Evolutionary conservation across 2,329 filamentous ascomycete genomes (phyloP).

Genomic region (Ciborinia camelliae): DNA sequence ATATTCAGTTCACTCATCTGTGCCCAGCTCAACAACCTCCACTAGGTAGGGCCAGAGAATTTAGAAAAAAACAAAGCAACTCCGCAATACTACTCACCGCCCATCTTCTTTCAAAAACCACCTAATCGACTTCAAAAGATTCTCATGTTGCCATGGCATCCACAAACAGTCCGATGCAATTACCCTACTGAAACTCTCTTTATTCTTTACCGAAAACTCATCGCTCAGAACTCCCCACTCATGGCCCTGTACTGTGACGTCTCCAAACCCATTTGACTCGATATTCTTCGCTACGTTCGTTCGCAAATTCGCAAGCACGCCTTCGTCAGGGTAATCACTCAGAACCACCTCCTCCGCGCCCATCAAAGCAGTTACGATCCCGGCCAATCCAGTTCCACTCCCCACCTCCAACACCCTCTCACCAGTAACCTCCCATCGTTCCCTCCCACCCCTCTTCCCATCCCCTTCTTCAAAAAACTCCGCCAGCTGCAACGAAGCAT

Average conservation of each 20-base stretch:
- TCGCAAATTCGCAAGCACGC: constrained; percentile 56
- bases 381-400: constrained; percentile 58
- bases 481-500: constrained; percentile 55
- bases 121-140: constrained; percentile 58
- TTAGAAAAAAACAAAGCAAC: not conserved
- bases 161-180: constrained; percentile 72
- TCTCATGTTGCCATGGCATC: constrained; percentile 71
- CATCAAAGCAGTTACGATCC: constrained; percentile 47
- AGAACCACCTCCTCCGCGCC: constrained; percentile 53
- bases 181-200: constrained; percentile 54
- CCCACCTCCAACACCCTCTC: constrained; percentile 45
- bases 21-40: not conserved
- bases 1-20: not conserved
- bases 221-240: constrained; percentile 55
- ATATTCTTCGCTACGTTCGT: constrained; percentile 54
- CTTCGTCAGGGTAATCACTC: constrained; percentile 64
- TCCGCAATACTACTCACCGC: constrained; percentile 33
- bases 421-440: constrained; percentile 15
- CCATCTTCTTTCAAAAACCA: constrained; percentile 54
- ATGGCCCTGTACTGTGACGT: constrained; percentile 55
- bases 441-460: constrained; percentile 17
- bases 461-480: constrained; percentile 50
- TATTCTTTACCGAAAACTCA: constrained; percentile 31
- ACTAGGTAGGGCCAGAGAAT: not conserved
- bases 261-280: constrained; percentile 31